These are phyloP conservation scores for Coelastrella sp. DNA, from an alignment of 139 green algal genomes.

Conservation along the genomic window DNA sequence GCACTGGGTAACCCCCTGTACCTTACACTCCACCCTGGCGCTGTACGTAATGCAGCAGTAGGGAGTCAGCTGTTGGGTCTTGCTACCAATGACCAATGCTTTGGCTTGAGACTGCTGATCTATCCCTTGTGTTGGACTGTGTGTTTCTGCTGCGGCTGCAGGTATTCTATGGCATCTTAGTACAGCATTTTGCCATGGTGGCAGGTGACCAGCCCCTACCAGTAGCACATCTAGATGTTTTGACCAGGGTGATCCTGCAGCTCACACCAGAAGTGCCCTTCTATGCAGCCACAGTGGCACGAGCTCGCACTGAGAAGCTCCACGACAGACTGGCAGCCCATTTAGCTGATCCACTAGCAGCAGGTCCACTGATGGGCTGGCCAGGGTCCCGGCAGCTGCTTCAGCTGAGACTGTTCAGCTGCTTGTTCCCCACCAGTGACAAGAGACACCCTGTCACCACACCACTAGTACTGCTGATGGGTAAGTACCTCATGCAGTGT, in stretches of 20 bases:
- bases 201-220: constrained; percentile 74
- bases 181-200: constrained; percentile 92
- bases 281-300: constrained; percentile 89
- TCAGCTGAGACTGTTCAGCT: constrained; percentile 86
- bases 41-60: too few species aligned
- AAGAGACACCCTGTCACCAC: constrained; percentile 87
- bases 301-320: constrained; percentile 81
- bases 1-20: too few species aligned
- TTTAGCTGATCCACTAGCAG: constrained; percentile 50
- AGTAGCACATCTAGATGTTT: constrained; percentile 73
- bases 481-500: constrained; percentile 55
- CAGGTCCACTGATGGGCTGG: constrained; percentile 44
- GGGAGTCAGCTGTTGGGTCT: too few species aligned
- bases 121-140: background rate
- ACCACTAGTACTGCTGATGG: constrained; percentile 73
- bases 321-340: constrained; percentile 59
- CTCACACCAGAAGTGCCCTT: constrained; percentile 85
- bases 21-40: background rate
- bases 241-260: constrained; percentile 72
- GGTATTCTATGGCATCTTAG: constrained; percentile 89
- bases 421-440: constrained; percentile 89
- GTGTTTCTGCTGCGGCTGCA: constrained; percentile 52
- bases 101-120: background rate
- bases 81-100: too few species aligned
- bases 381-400: constrained; percentile 73